Conservation (phyloP, 2,329 filamentous ascomycete genomes). For the Elsinoe necatrix region DNA sequence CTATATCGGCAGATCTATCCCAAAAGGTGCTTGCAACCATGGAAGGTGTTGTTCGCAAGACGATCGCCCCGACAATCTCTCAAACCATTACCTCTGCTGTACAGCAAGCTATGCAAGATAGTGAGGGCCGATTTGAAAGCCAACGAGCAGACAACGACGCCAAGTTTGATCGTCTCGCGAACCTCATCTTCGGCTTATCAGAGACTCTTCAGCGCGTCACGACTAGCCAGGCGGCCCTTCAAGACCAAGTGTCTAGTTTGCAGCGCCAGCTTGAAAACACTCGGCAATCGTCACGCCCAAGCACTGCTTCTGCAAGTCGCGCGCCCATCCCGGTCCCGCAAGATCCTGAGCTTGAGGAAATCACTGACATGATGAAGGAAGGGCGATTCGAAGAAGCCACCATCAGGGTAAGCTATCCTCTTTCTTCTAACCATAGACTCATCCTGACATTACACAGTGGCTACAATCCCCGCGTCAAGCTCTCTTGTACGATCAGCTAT, state of each 20-base stretch:
- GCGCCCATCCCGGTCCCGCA: constrained; percentile 17
- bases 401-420: constrained; percentile 29
- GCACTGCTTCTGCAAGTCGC: constrained; percentile 5
- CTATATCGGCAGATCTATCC: constrained; percentile 58
- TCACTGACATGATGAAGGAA: constrained; percentile 54
- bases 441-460: constrained; percentile 39
- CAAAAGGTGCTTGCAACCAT: constrained; percentile 61
- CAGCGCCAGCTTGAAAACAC: constrained; percentile 37
- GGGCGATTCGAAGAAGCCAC: constrained; percentile 43
- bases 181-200: constrained; percentile 56
- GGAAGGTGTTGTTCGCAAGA: constrained; percentile 44
- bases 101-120: constrained; percentile 6
- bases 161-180: constrained; percentile 67
- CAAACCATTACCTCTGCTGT: constrained; percentile 28
- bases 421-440: background rate
- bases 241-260: constrained; percentile 44
- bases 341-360: constrained; percentile 51
- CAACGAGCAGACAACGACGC: constrained; percentile 47
- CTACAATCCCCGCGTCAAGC: constrained; percentile 52
- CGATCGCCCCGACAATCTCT: constrained; percentile 48
- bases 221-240: constrained; percentile 58
- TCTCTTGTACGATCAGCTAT: constrained; percentile 54
- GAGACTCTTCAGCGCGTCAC: constrained; percentile 64
- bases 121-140: background rate
- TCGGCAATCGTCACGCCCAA: constrained; percentile 16